phyloP scores from a whole-genome alignment of 2,329 filamentous ascomycete species.

The Zymoseptoria pseudotritici region DNA sequence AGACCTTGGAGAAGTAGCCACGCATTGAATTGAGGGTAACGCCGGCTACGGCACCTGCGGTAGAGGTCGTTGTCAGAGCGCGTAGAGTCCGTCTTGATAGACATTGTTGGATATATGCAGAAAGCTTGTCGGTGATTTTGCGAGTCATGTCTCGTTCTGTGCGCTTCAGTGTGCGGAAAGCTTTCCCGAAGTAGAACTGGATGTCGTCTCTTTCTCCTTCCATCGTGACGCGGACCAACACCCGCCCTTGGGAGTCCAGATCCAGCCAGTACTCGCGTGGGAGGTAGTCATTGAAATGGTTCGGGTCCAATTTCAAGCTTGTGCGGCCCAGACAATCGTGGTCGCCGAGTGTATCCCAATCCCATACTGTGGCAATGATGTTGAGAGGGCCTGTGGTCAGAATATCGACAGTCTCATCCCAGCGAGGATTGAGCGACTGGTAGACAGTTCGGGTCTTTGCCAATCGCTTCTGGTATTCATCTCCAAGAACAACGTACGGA shows the following conservation, averaged over 20 bases:
- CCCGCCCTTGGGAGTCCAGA: constrained; percentile 84
- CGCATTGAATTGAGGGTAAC: constrained; percentile 56
- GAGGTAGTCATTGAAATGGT: constrained; percentile 91
- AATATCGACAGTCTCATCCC: constrained; percentile 96
- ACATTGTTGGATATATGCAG: constrained; percentile 83
- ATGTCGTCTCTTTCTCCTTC: constrained; percentile 98
- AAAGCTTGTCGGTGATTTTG: constrained; percentile 97
- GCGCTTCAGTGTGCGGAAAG: constrained; percentile 88
- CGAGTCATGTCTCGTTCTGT: constrained; percentile 97
- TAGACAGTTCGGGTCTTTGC: constrained; percentile 91
- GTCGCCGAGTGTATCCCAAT: constrained; percentile 94
- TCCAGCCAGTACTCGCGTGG: constrained; percentile 97
- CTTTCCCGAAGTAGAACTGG: constrained; percentile 96
- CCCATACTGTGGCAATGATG: constrained; percentile 95
- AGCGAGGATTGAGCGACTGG: constrained; percentile 82
- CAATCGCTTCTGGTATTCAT: constrained; percentile 95
- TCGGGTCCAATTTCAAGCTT: constrained; percentile 96
- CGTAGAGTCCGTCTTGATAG: constrained; percentile 76
- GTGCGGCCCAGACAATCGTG: constrained; percentile 96
- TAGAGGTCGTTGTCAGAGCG: constrained; percentile 52
- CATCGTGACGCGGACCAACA: constrained; percentile 92
- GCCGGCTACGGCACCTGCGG: constrained; percentile 45
- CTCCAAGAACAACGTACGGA: constrained; percentile 91
- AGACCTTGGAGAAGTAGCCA: constrained; percentile 48
- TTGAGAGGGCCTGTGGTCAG: constrained; percentile 87